Conservation (phyloP, 2,329 filamentous ascomycete genomes). For the Aspergillus intermedius region DNA sequence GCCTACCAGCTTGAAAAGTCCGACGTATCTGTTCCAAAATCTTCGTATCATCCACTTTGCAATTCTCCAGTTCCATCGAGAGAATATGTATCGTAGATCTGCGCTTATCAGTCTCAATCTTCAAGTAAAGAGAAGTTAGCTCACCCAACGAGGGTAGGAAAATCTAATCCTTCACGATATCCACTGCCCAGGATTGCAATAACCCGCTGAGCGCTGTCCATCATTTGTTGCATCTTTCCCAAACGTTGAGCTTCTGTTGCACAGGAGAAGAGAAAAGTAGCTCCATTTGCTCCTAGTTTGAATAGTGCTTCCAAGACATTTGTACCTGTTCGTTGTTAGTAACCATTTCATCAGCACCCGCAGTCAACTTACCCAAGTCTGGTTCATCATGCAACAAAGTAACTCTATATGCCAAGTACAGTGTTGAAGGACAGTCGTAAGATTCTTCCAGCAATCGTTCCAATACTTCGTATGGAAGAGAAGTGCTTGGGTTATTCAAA, state of each 20-base stretch:
- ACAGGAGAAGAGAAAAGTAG: constrained; percentile 70
- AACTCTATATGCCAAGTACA: constrained; percentile 69
- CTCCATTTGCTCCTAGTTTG: constrained; percentile 46
- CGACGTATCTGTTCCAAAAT: constrained; percentile 48
- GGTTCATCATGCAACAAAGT: constrained; percentile 55
- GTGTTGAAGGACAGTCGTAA: constrained; percentile 58
- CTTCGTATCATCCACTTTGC: constrained; percentile 15
- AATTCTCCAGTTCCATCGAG: constrained; percentile 35
- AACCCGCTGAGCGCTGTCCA: constrained; percentile 54
- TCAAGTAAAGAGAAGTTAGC: constrained; percentile 31
- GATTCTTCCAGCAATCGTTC: constrained; percentile 52
- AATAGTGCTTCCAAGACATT: constrained; percentile 56
- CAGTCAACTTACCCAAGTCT: constrained; percentile 39
- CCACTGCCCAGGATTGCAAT: constrained; percentile 50
- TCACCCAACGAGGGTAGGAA: constrained; percentile 60
- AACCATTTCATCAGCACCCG: constrained; percentile 23
- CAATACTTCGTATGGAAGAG: constrained; percentile 51
- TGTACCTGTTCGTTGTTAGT: constrained; percentile 22
- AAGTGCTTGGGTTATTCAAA: constrained; percentile 52
- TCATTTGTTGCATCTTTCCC: constrained; percentile 55
- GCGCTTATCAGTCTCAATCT: neutral
- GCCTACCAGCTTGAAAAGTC: constrained; percentile 47
- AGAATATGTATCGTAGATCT: constrained; percentile 40
- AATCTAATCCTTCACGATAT: constrained; percentile 46
- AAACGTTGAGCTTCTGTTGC: constrained; percentile 66